Percentiles rank a stretch among this genome's conserved stretches.
Conservation (phyloP, 345 rosid species). For the Heritiera fomes region DNA sequence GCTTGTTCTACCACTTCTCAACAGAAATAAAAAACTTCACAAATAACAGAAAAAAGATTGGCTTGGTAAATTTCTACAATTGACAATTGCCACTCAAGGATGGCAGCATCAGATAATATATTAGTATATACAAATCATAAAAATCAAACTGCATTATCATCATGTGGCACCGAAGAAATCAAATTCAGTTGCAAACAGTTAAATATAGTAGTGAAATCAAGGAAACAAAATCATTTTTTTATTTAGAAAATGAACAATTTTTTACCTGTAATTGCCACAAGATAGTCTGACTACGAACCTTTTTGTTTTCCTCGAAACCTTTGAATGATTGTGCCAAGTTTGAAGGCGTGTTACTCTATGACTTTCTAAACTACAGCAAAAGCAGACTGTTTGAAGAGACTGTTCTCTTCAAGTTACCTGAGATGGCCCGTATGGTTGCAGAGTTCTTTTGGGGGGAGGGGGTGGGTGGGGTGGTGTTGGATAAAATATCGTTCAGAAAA, state of each 20-base stretch:
- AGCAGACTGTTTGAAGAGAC: too few relatives aligned
- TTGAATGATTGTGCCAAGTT: too few relatives aligned
- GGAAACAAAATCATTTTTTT: neutral
- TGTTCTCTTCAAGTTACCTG: too few relatives aligned
- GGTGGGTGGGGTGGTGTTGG: too few relatives aligned
- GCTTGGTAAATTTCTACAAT: neutral
- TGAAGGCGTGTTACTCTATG: too few relatives aligned
- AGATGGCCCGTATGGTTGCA: too few relatives aligned
- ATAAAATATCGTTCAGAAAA: too few relatives aligned
- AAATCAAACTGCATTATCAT: neutral
- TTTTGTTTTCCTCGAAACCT: too few relatives aligned
- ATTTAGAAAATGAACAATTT: neutral
- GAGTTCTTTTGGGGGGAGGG: too few relatives aligned
- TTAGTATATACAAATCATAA: neutral
- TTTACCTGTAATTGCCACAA: constrained; percentile 59
- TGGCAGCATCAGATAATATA: neutral
- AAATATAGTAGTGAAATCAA: constrained; percentile 2
- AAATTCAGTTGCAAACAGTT: neutral
- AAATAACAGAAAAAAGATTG: neutral
- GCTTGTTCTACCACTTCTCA: neutral
- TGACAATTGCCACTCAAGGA: neutral
- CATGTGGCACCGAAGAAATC: neutral
- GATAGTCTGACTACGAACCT: too few relatives aligned
- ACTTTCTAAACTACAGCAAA: too few relatives aligned
- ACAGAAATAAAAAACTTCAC: neutral